Conservation (phyloP, 2,329 filamentous ascomycete genomes). For the Epichloe festucae region DNA sequence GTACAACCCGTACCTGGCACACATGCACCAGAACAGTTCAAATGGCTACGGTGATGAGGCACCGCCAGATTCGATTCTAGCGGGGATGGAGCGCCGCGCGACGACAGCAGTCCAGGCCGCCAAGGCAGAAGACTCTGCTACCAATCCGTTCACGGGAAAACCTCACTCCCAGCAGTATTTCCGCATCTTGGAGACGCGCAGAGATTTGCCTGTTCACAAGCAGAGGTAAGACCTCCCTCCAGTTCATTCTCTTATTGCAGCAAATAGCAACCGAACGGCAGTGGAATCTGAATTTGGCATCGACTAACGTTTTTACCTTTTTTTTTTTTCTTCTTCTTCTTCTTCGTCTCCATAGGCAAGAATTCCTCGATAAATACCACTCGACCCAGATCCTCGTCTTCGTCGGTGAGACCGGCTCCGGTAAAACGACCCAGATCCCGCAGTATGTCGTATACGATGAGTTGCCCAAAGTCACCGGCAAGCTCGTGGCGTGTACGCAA, state of each 20-base stretch:
- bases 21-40: constrained; percentile 55
- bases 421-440: constrained; percentile 97
- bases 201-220: constrained; percentile 80
- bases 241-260: too few species aligned
- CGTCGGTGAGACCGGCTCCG: constrained; percentile 96
- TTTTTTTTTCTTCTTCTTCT: neutral
- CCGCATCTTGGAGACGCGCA: constrained; percentile 69
- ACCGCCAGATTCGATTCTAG: constrained; percentile 35
- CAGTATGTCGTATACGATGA: constrained; percentile 98
- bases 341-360: constrained; percentile 43
- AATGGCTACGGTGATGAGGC: constrained; percentile 22
- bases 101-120: constrained; percentile 67
- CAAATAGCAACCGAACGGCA: too few species aligned
- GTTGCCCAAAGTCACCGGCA: constrained; percentile 70
- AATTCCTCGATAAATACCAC: constrained; percentile 90
- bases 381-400: constrained; percentile 93
- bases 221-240: constrained; percentile 49
- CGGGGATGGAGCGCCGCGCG: constrained; percentile 59
- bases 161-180: constrained; percentile 77
- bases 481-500: constrained; percentile 94
- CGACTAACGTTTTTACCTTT: neutral
- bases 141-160: constrained; percentile 74
- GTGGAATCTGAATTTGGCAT: neutral
- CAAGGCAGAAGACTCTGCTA: constrained; percentile 63
- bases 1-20: constrained; percentile 81